These are phyloP conservation scores for Thelonectria olida DNA, from an alignment of 2,329 filamentous ascomycete species.

Conservation along the genomic window DNA sequence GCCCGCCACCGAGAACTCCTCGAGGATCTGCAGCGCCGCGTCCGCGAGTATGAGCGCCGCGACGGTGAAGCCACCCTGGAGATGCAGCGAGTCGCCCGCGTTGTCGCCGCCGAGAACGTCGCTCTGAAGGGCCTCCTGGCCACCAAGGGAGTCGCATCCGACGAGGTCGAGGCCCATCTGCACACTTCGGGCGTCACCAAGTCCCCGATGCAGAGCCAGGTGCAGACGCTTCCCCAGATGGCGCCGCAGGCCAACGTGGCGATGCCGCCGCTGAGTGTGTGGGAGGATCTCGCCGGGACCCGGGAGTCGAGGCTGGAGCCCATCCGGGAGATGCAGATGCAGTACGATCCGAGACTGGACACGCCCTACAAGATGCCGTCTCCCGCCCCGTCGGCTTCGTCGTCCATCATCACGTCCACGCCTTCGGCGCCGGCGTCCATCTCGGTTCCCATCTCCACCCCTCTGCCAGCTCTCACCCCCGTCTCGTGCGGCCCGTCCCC, in stretches of 20 bases:
- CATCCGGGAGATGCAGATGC: conserved; percentile 2
- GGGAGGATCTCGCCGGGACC: background rate
- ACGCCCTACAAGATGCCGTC: conserved; percentile 7
- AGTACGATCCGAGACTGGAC: conserved; percentile 15
- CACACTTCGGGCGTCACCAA: conserved; percentile 10
- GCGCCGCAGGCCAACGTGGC: background rate
- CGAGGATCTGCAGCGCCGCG: conserved; percentile 51
- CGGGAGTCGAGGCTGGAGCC: background rate
- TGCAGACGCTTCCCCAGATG: background rate
- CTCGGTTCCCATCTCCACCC: background rate
- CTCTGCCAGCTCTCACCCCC: conserved; percentile 1
- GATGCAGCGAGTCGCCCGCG: conserved; percentile 57
- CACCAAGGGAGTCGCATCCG: conserved; percentile 26
- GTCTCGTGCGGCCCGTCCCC: background rate
- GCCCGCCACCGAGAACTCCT: conserved; percentile 55
- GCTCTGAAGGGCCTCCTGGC: conserved; percentile 45
- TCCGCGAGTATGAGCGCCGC: conserved; percentile 53
- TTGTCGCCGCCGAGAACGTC: conserved; percentile 54
- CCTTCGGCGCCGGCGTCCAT: conserved; percentile 4
- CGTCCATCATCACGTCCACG: conserved; percentile 2
- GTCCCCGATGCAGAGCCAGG: background rate
- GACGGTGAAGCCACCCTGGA: conserved; percentile 55
- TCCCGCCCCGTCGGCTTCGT: conserved; percentile 5
- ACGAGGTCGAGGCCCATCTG: conserved; percentile 35
- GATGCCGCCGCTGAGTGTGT: background rate